Evolutionary conservation across 768 basidiomycete species (phyloP).

Genomic region (Pulveroboletus sp.): DNA sequence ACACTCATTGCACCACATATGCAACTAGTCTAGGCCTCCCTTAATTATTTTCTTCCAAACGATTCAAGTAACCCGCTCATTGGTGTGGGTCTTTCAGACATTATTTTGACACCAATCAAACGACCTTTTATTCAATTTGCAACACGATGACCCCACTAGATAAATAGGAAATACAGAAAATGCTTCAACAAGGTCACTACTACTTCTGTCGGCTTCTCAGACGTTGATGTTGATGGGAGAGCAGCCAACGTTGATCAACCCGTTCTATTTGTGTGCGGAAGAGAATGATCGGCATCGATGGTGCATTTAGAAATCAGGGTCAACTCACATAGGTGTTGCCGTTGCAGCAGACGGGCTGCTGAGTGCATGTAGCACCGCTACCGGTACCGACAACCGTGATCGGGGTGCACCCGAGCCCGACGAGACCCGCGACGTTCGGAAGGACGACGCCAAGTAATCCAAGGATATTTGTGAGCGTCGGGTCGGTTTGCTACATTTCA

Average conservation of each 20-base stretch:
- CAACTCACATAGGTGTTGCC: conserved; percentile 10
- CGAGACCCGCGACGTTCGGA: neutral
- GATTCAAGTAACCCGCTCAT: too few species aligned
- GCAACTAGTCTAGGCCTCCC: too few species aligned
- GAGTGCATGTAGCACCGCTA: conserved; percentile 2
- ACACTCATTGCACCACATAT: too few species aligned
- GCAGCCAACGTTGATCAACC: conserved; percentile 14
- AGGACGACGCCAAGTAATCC: neutral
- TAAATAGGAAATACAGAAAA: neutral
- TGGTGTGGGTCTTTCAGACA: too few species aligned
- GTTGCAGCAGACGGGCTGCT: conserved; percentile 18
- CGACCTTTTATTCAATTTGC: too few species aligned
- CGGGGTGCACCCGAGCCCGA: conserved; percentile 4
- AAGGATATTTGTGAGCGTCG: neutral
- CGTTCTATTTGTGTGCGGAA: neutral
- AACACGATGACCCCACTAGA: neutral
- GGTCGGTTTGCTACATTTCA: neutral
- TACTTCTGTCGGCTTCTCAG: neutral
- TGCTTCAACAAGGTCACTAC: neutral
- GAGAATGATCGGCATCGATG: neutral
- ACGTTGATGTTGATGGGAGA: conserved; percentile 4
- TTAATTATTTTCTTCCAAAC: too few species aligned
- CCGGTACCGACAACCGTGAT: neutral
- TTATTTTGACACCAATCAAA: too few species aligned
- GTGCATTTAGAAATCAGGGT: too few species aligned